Evolutionary conservation across 805 yeast genomes (phyloP).

Genomic region (Ogataea salicorniae): DNA sequence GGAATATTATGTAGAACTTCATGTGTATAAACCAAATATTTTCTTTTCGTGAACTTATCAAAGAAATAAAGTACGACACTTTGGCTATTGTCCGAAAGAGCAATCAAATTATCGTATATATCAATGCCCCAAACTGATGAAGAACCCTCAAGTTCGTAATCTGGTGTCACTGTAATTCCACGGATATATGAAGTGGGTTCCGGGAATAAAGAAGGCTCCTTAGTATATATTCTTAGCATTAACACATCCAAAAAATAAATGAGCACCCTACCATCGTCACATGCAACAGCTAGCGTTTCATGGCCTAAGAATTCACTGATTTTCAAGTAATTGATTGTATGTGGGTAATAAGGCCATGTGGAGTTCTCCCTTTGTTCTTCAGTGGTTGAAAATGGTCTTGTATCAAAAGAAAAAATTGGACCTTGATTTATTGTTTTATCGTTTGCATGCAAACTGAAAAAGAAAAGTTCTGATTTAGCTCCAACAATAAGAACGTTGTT

Average conservation of each 20-base stretch:
- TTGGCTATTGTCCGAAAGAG: slow-evolving; percentile 51
- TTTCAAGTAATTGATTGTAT: slow-evolving; percentile 49
- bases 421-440: slow-evolving; percentile 26
- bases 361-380: slow-evolving; percentile 32
- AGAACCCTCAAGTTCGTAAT: slow-evolving; percentile 30
- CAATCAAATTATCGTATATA: slow-evolving; percentile 35
- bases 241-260: slow-evolving; percentile 33
- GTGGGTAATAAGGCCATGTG: slow-evolving; percentile 52
- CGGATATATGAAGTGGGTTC: not conserved
- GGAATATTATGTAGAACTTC: slow-evolving; percentile 53
- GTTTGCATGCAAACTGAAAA: slow-evolving; percentile 22
- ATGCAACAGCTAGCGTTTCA: slow-evolving; percentile 43
- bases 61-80: slow-evolving; percentile 37
- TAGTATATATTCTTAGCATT: slow-evolving; percentile 2
- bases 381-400: slow-evolving; percentile 37
- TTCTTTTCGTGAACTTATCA: slow-evolving; percentile 10
- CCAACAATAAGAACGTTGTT: slow-evolving; percentile 26
- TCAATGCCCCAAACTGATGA: slow-evolving; percentile 65
- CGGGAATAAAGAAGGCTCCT: too few relatives aligned
- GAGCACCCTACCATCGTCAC: slow-evolving; percentile 51
- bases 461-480: slow-evolving; percentile 31
- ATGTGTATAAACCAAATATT: slow-evolving; percentile 30
- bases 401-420: slow-evolving; percentile 33
- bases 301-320: slow-evolving; percentile 31
- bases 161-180: slow-evolving; percentile 14